Evolutionary conservation across 1,139 yeast species (phyloP).

Genomic region (Saccharomycopsis crataegensis): DNA sequence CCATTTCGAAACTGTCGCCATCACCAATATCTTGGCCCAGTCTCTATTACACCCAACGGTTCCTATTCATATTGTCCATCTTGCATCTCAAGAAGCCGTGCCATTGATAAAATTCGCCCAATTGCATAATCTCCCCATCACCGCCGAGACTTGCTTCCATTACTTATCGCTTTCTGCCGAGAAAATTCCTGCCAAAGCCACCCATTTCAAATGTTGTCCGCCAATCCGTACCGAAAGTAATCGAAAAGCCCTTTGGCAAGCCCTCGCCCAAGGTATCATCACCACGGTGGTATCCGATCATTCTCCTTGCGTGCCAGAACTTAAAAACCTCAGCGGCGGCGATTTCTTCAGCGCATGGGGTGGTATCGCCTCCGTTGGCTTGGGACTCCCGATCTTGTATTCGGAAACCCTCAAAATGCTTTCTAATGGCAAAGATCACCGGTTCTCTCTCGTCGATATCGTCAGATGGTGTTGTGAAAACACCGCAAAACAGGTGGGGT

Average conservation of each 20-base stretch:
- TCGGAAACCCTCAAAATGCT: conserved; percentile 58
- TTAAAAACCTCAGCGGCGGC: conserved; percentile 74
- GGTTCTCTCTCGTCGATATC: conserved; percentile 39
- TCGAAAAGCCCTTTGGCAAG: conserved; percentile 69
- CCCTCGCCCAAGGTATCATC: conserved; percentile 54
- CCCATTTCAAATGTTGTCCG: conserved; percentile 90
- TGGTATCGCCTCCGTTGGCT: conserved; percentile 90
- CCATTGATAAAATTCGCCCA: conserved; percentile 67
- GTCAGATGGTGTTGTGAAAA: conserved; percentile 73
- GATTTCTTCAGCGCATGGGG: conserved; percentile 96
- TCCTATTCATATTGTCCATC: conserved; percentile 80
- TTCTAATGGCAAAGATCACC: conserved; percentile 36
- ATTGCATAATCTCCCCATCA: conserved; percentile 36
- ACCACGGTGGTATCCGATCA: conserved; percentile 93
- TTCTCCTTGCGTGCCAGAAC: conserved; percentile 90
- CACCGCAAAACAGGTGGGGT: conserved; percentile 81
- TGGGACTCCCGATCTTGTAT: conserved; percentile 74
- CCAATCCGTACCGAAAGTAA: conserved; percentile 77
- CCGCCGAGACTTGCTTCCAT: conserved; percentile 94
- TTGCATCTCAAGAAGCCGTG: conserved; percentile 77
- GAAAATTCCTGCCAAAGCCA: conserved; percentile 62
- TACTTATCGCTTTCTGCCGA: conserved; percentile 75
- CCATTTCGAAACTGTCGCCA: conserved; percentile 77
- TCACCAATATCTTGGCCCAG: conserved; percentile 58
- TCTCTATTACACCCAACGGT: conserved; percentile 53